Conservation (phyloP, 768 basidiomycete species). For the Suillus paluster region DNA sequence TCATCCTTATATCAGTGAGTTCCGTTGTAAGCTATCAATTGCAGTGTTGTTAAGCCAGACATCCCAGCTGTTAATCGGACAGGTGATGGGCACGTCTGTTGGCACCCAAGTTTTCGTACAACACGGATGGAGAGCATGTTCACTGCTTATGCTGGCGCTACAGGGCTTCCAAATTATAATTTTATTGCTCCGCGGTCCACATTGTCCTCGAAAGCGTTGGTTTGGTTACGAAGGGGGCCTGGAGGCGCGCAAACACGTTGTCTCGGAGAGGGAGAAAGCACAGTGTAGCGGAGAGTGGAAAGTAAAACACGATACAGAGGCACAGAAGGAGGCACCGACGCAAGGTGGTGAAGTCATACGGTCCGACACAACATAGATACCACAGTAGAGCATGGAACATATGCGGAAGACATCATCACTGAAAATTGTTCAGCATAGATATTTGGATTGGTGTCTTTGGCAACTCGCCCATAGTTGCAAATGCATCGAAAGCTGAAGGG, state of each 20-base stretch:
- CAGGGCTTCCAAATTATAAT: conserved; percentile 59
- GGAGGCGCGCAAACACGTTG: conserved; percentile 44
- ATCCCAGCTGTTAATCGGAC: conserved; percentile 68
- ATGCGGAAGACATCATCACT: not conserved
- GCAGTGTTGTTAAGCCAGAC: not conserved
- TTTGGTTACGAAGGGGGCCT: conserved; percentile 66
- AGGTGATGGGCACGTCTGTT: conserved; percentile 81
- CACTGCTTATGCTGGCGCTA: conserved; percentile 62
- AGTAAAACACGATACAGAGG: conserved; percentile 10
- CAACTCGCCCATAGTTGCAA: not conserved
- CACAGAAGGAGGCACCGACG: conserved; percentile 14
- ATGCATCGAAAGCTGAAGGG: not conserved
- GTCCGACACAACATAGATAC: not conserved
- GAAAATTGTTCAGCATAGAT: not conserved
- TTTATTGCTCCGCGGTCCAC: conserved; percentile 71
- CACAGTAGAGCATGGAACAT: not conserved
- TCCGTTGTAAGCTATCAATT: not conserved
- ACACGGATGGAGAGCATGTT: conserved; percentile 72
- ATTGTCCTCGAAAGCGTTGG: conserved; percentile 53
- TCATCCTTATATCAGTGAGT: conserved; percentile 69
- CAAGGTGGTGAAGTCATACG: conserved; percentile 1
- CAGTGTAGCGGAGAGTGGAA: not conserved
- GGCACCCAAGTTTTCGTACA: conserved; percentile 72
- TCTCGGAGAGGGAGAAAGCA: conserved; percentile 23
- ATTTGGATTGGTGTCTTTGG: not conserved